Conservation (phyloP, 176 grass and related monocot genomes). For the Saccharum spontaneum region DNA sequence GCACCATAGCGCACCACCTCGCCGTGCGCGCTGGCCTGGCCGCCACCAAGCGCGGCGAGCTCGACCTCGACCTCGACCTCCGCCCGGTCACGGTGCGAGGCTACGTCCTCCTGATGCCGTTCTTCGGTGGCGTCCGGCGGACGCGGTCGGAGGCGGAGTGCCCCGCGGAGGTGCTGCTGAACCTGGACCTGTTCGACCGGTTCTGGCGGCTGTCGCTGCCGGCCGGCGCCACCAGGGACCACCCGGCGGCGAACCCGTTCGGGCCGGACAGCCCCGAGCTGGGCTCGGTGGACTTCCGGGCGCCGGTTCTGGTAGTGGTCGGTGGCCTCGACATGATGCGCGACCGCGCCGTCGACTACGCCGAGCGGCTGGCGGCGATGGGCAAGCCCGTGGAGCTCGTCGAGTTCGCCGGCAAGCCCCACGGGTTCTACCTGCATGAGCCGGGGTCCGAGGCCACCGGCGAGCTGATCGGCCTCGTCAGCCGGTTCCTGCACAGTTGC, state of each 20-base stretch:
- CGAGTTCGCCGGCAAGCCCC: conserved; percentile 73
- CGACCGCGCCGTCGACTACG: conserved; percentile 72
- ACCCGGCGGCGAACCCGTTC: conserved; percentile 77
- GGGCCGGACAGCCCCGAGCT: conserved; percentile 59
- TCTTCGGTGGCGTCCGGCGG: conserved; percentile 60
- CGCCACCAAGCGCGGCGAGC: neutral
- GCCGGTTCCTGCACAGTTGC: conserved; percentile 42
- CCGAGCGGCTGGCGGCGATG: conserved; percentile 43
- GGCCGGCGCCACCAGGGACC: conserved; percentile 54
- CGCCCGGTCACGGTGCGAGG: conserved; percentile 19
- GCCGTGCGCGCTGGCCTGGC: conserved; percentile 33
- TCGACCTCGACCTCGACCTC: neutral
- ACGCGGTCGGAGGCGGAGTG: conserved; percentile 65
- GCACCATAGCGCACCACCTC: conserved; percentile 71
- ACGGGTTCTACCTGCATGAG: conserved; percentile 83
- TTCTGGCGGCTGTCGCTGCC: conserved; percentile 93
- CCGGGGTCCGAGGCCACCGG: conserved; percentile 60
- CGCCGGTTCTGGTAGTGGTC: conserved; percentile 56
- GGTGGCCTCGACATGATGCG: conserved; percentile 69
- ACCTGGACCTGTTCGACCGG: conserved; percentile 58
- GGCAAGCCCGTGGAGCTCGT: conserved; percentile 66
- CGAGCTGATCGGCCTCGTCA: conserved; percentile 53
- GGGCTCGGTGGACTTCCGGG: conserved; percentile 33
- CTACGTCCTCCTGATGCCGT: conserved; percentile 77
- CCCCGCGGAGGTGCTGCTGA: conserved; percentile 54